Conservation (phyloP, 2,329 filamentous ascomycete species). For the Sporothrix phasma region DNA sequence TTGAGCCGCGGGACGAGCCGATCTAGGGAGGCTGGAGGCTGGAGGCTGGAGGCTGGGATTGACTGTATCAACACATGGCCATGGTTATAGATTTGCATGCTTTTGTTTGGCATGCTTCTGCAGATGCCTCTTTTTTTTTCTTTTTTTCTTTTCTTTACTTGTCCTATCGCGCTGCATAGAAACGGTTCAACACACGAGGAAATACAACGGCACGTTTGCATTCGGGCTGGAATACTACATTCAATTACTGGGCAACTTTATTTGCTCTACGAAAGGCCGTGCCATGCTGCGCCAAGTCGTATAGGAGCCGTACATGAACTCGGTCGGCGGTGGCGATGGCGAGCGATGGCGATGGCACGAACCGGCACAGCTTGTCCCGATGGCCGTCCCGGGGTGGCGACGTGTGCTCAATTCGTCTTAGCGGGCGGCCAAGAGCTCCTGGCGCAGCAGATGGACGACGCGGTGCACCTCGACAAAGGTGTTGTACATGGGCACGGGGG, state of each 20-base stretch:
- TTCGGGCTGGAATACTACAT: too few species aligned
- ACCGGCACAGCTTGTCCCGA: too few species aligned
- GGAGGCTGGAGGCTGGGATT: too few species aligned
- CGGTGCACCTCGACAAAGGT: slow-evolving; percentile 56
- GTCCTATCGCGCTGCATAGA: not conserved
- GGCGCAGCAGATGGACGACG: slow-evolving; percentile 22
- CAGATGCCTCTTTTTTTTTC: not conserved
- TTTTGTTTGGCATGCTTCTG: not conserved
- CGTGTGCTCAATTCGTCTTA: not conserved
- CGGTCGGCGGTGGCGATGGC: slow-evolving; percentile 11
- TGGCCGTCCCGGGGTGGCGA: not conserved
- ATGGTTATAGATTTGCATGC: not conserved
- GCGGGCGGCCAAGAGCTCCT: not conserved
- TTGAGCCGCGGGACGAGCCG: slow-evolving; percentile 68
- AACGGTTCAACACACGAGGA: too few species aligned
- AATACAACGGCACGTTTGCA: too few species aligned
- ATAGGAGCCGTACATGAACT: slow-evolving; percentile 14
- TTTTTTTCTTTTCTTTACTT: not conserved
- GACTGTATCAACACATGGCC: not conserved
- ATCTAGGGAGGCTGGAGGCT: slow-evolving; percentile 35
- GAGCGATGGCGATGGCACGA: not conserved
- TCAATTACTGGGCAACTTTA: too few species aligned
- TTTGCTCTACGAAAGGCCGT: too few species aligned
- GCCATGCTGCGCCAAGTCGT: slow-evolving; percentile 19
- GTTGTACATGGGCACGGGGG: slow-evolving; percentile 78